Evolutionary conservation across 176 grass and related monocot species (phyloP).

Genomic region (Carex myosuroides): DNA sequence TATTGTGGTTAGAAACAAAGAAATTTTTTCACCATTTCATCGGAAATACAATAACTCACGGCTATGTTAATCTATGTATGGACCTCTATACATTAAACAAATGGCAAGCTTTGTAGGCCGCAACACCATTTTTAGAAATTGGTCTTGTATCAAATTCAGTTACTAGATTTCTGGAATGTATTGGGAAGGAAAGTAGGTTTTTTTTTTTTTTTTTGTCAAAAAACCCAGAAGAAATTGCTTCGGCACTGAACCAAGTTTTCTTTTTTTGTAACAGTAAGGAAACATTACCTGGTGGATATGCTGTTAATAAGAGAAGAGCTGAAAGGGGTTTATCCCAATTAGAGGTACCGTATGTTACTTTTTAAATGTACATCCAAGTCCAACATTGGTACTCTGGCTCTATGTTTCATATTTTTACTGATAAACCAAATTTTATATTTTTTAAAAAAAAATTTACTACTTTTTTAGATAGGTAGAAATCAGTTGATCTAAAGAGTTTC

Average conservation of each 20-base stretch:
- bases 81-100: too few relatives aligned
- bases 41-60: background rate
- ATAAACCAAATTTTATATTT: too few relatives aligned
- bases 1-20: background rate
- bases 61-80: too few relatives aligned
- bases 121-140: background rate
- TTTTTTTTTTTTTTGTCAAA: background rate
- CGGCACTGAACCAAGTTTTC: background rate
- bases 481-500: too few relatives aligned
- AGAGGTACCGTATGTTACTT: slow-evolving; percentile 32
- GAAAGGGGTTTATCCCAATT: slow-evolving; percentile 63
- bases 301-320: slow-evolving; percentile 79
- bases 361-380: background rate
- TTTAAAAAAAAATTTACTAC: too few relatives aligned
- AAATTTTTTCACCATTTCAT: background rate
- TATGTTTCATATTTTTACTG: background rate
- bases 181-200: background rate
- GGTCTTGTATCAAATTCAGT: background rate
- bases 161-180: background rate
- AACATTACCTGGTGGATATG: slow-evolving; percentile 56
- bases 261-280: slow-evolving; percentile 56
- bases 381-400: background rate
- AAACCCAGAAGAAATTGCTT: background rate
- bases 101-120: too few relatives aligned
- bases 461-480: too few relatives aligned